Evolutionary conservation across 2,329 filamentous ascomycete species (phyloP), one percentile per base, ranked within the genome.

Genomic region (Geosmithia morbida): DNA sequence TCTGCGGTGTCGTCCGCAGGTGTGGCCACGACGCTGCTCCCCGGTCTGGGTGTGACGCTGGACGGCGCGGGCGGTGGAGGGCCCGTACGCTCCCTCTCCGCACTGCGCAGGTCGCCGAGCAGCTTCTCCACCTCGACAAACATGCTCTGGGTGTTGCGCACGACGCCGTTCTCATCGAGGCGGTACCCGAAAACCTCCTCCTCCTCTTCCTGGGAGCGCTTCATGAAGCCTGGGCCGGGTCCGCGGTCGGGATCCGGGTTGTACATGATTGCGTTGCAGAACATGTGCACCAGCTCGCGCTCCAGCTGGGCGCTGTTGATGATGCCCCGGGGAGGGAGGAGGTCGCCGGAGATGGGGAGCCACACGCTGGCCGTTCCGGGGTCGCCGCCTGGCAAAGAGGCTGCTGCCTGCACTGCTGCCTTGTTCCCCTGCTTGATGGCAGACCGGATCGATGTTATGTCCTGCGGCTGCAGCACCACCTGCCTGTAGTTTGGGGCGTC

Each of bases 221-320:
- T 65, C 56, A 76, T 61, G 52, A 88, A 85, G 0, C 72, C 67
- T 2, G 73, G 69, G 0, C 83, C 83, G 10, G 83, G 79, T 0
- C 84, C 83, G 22, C 82, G 77, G 53, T 85, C 72, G 0, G 83
- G 81, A 51, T 94, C 87, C 0, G 85, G 81, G 56, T 97, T 97
- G 70, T 95, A 98, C 92, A 98, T 97, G 64, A 96, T 85, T 17
- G 92, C 90, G 58, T 97, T 97, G 54, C 88, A 87, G 62, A 97
- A 95, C 86, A 97, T 96, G 56, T 94, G 85, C 56, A 94, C 87
- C 11, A 97, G 70, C 61, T 97, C 90, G 54, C 88, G 87, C 64
- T 97, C 90, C 16, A 97, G 73, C 61, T 97, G 92, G 1, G 84
- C 80, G 46, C 85, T 89, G 63, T 97, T 97, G 63, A 97, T 86